phyloP scores from a whole-genome alignment of 2,329 filamentous ascomycete species.

The Cladobotryum protrusum region DNA sequence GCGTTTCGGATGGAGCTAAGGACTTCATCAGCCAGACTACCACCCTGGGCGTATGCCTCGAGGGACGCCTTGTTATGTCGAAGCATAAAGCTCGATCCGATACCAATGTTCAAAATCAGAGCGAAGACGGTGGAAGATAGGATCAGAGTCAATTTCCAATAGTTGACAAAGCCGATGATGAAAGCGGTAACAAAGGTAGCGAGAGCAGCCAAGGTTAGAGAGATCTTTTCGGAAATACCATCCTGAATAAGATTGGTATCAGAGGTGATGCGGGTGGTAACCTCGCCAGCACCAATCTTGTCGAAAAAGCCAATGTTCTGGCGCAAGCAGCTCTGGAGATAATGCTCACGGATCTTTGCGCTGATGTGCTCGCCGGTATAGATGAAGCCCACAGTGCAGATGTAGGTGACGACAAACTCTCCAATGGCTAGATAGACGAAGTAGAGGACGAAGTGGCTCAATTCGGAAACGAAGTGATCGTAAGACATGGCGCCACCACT shows the following conservation, averaged over 20 bases:
- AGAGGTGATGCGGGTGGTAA: slow-evolving; percentile 88
- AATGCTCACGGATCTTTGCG: slow-evolving; percentile 73
- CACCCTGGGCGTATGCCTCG: slow-evolving; percentile 74
- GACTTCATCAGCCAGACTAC: slow-evolving; percentile 88
- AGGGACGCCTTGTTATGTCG: slow-evolving; percentile 76
- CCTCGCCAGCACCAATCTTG: slow-evolving; percentile 85
- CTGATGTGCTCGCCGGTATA: slow-evolving; percentile 77
- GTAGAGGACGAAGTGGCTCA: slow-evolving; percentile 66
- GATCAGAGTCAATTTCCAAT: slow-evolving; percentile 90
- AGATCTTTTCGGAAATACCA: slow-evolving; percentile 86
- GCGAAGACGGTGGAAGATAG: slow-evolving; percentile 75
- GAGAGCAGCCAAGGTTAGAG: slow-evolving; percentile 66
- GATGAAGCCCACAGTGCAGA: slow-evolving; percentile 84
- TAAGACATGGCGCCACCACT: slow-evolving; percentile 37
- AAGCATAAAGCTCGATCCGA: slow-evolving; percentile 66
- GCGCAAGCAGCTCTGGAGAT: slow-evolving; percentile 74
- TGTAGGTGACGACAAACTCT: slow-evolving; percentile 71
- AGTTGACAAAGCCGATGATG: slow-evolving; percentile 83
- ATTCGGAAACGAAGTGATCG: slow-evolving; percentile 51
- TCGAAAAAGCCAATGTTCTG: slow-evolving; percentile 94
- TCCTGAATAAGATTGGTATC: slow-evolving; percentile 94
- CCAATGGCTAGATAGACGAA: slow-evolving; percentile 80
- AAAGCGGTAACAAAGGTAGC: slow-evolving; percentile 86
- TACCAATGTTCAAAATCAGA: slow-evolving; percentile 70
- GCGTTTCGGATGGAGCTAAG: slow-evolving; percentile 90